Evolutionary conservation across 225 moss, liverwort and hornwort species (phyloP).

Genomic region (Sphagnum contortum): DNA sequence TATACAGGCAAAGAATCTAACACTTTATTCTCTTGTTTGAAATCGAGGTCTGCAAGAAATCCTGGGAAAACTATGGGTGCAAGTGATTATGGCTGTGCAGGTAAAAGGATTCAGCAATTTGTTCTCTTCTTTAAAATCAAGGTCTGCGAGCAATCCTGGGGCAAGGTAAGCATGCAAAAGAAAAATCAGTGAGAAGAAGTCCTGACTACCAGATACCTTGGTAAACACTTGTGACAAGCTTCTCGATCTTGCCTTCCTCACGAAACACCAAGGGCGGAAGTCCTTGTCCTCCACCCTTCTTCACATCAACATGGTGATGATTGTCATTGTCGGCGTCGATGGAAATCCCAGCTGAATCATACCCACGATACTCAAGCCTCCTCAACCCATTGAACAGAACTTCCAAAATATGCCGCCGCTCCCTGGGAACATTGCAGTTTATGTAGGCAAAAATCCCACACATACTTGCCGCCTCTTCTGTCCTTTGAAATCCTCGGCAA

Average conservation of each 20-base stretch:
- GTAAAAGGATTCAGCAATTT: too few species aligned
- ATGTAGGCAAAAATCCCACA: constrained; percentile 98
- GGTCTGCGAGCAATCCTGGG: too few species aligned
- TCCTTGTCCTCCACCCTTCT: constrained; percentile 22
- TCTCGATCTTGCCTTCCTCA: constrained; percentile 96
- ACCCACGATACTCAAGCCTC: constrained; percentile 92
- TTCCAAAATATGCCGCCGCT: constrained; percentile 86
- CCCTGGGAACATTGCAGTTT: constrained; percentile 62
- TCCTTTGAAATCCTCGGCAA: too few species aligned
- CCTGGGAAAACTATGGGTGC: too few species aligned
- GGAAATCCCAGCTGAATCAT: constrained; percentile 89
- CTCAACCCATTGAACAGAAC: constrained; percentile 94
- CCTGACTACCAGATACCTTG: constrained; percentile 29
- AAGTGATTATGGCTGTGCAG: too few species aligned
- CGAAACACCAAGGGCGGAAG: constrained; percentile 84
- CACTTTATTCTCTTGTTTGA: too few species aligned
- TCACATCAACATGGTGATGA: constrained; percentile 2
- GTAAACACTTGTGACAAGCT: constrained; percentile 90
- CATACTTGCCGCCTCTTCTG: constrained; percentile 18
- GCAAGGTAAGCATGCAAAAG: too few species aligned
- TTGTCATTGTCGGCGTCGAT: constrained; percentile 48
- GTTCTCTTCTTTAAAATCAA: too few species aligned
- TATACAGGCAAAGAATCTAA: too few species aligned
- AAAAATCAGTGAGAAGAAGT: too few species aligned
- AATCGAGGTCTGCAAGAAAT: too few species aligned